Evolutionary conservation across 2,329 filamentous ascomycete species (phyloP).

Genomic region (Coleophoma cylindrospora): DNA sequence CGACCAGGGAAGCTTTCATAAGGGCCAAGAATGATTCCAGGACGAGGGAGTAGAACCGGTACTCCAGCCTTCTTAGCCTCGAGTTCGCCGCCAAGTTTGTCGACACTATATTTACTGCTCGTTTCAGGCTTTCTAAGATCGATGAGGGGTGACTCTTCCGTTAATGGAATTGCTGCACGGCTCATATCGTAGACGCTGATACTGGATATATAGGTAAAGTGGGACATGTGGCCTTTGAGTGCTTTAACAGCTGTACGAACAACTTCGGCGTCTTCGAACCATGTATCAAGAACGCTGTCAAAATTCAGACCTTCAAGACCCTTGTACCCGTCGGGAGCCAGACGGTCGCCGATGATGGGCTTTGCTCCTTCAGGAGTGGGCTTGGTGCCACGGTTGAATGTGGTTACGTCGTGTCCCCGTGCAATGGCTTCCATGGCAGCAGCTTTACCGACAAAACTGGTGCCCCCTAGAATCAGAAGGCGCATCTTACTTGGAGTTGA

Average conservation of each 20-base stretch:
- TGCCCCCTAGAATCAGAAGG: slow-evolving; percentile 1
- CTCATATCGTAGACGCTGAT: background rate
- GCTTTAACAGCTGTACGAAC: slow-evolving; percentile 9
- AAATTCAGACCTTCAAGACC: slow-evolving; percentile 8
- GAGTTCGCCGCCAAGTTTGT: background rate
- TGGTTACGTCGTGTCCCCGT: slow-evolving; percentile 5
- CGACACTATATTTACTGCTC: background rate
- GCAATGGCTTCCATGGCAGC: slow-evolving; percentile 9
- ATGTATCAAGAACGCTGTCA: slow-evolving; percentile 15
- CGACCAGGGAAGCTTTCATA: background rate
- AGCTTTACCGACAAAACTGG: slow-evolving; percentile 11
- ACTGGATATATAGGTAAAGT: slow-evolving; percentile 11
- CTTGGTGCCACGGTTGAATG: slow-evolving; percentile 12
- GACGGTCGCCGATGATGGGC: slow-evolving; percentile 12
- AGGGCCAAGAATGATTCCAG: background rate
- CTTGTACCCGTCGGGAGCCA: slow-evolving; percentile 2
- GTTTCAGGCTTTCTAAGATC: background rate
- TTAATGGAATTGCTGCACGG: background rate
- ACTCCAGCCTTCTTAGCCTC: background rate
- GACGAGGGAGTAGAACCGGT: background rate
- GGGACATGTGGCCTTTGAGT: slow-evolving; percentile 8
- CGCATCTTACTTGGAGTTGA: background rate
- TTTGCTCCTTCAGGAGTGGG: slow-evolving; percentile 6
- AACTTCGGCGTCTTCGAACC: slow-evolving; percentile 8
- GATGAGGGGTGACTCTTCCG: background rate